phyloP scores from a whole-genome alignment of 805 yeast species.

The Zygoascus biomembranicola region DNA sequence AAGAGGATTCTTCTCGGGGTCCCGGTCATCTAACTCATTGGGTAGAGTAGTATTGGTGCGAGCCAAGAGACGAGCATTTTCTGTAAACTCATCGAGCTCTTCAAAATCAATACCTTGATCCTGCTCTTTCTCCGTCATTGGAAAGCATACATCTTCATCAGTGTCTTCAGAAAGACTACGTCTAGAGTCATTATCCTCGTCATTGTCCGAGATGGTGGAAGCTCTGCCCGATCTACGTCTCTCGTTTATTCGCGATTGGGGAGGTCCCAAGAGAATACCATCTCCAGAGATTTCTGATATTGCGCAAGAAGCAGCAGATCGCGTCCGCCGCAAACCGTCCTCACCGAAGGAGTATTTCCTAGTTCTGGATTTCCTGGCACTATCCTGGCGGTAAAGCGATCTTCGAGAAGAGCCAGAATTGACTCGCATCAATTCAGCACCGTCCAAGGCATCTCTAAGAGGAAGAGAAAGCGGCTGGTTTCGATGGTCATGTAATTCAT shows the following conservation, averaged over 20 bases:
- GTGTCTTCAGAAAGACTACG: constrained; percentile 65
- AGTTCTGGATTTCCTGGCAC: background rate
- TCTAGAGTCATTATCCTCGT: constrained; percentile 25
- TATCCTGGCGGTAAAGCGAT: constrained; percentile 12
- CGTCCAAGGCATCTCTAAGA: constrained; percentile 22
- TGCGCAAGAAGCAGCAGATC: constrained; percentile 15
- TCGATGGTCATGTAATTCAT: constrained; percentile 38
- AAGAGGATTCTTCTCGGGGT: background rate
- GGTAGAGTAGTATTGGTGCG: background rate
- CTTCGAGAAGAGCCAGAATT: constrained; percentile 8
- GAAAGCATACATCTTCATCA: constrained; percentile 96
- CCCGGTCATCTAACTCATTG: background rate
- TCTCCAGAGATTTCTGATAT: constrained; percentile 15
- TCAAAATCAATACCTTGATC: constrained; percentile 81
- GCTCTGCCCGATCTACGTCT: constrained; percentile 16
- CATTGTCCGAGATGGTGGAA: constrained; percentile 33
- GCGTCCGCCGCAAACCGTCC: constrained; percentile 2
- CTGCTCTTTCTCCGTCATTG: constrained; percentile 61
- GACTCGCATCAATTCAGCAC: constrained; percentile 9
- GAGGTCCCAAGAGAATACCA: constrained; percentile 17
- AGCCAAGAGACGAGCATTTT: constrained; percentile 9
- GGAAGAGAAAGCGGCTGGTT: constrained; percentile 38
- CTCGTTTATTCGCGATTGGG: constrained; percentile 3
- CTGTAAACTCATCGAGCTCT: constrained; percentile 77
- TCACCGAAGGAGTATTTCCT: background rate